Base-by-base conservation (phyloP, 176 grass and related monocot species). In the Cenchrus purpureus region DNA sequence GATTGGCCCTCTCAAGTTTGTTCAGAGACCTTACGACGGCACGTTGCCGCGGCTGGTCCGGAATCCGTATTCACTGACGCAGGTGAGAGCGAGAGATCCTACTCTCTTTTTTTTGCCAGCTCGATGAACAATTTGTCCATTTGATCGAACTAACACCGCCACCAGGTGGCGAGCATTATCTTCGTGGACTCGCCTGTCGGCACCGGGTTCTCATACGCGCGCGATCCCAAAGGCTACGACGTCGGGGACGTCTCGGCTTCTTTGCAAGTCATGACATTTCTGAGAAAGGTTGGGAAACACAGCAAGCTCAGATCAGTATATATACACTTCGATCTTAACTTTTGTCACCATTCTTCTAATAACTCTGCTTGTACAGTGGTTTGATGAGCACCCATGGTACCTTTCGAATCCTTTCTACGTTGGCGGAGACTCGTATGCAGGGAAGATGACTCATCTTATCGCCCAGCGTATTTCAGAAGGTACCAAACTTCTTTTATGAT, bases 101-200 rank as follows among this genome's bases (percentile, higher is more conserved):
- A 8, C 17, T 45, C 44, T 45, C 44, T 45, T 6, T 45, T 45
- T 45, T 45, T 45, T 37, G 37, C 37, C 4, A 37, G 37, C 37
- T 37, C 37, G 37, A 37, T 37, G 37, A 37, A 37, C 37, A 1
- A 37, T 37, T 37, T 37, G 37, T n/a, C 10, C 10, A 29, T 63
- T 63, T 63, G 60, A 29, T 63, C 10, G 1, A n/a, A 10, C 12
- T 3, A 31, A 31, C 31, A 31, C 31, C 31, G 1, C 31, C 31
- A 0, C 71, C 70, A 92, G 89, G 13, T 88, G 61, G 84, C 91
- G 17, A 97, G 68, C 63, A 80, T 90, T 29, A 60, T 96, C 22
- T 97, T 97, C 53, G 10, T 91, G 19, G 91, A 97, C 69, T 88
- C 94, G 29, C 94, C 91, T 0, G 76, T 97, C 12, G 91, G 94